Evolutionary conservation across 129 eudicot genomes (phyloP).

Genomic region (Dittrichia graveolens): DNA sequence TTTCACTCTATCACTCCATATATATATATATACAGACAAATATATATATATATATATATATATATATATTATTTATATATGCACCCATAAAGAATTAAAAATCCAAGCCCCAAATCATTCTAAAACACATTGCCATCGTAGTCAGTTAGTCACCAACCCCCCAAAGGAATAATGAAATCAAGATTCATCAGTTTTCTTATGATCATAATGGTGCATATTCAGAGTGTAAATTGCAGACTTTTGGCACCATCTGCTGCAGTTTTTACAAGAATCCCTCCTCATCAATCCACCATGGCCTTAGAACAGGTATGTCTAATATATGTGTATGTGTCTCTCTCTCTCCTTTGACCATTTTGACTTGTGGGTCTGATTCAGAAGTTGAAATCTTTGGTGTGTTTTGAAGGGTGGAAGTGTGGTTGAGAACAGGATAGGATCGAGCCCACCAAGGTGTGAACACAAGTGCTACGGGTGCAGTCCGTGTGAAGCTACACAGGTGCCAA

Average conservation of each 20-base stretch:
- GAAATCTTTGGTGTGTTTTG: constrained; percentile 12
- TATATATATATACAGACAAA: constrained; percentile 1
- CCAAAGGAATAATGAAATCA: constrained; percentile 38
- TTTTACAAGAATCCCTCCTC: constrained; percentile 22
- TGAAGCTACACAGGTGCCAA: constrained; percentile 79
- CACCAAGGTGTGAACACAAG: constrained; percentile 82
- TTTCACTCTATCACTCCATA: constrained; percentile 8
- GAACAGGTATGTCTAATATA: constrained; percentile 28
- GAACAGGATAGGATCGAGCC: constrained; percentile 69
- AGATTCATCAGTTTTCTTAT: constrained; percentile 23
- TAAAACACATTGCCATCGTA: constrained; percentile 18
- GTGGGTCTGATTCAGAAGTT: constrained; percentile 7
- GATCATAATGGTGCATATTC: constrained; percentile 28
- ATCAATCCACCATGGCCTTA: constrained; percentile 15
- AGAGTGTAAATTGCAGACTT: constrained; percentile 52
- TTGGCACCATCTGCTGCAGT: constrained; percentile 31
- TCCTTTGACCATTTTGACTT: background rate
- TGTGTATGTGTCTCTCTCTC: background rate
- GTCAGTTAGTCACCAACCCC: constrained; percentile 14
- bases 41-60: background rate
- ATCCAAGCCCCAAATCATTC: constrained; percentile 29
- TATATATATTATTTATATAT: background rate
- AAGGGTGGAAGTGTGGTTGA: constrained; percentile 18
- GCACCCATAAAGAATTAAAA: constrained; percentile 4
- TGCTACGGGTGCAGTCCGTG: constrained; percentile 81